Percentiles rank a stretch among this genome's conserved stretches.
Evolutionary conservation across 2,329 filamentous ascomycete species (phyloP).

Genomic region (Metarhizium robertsii): DNA sequence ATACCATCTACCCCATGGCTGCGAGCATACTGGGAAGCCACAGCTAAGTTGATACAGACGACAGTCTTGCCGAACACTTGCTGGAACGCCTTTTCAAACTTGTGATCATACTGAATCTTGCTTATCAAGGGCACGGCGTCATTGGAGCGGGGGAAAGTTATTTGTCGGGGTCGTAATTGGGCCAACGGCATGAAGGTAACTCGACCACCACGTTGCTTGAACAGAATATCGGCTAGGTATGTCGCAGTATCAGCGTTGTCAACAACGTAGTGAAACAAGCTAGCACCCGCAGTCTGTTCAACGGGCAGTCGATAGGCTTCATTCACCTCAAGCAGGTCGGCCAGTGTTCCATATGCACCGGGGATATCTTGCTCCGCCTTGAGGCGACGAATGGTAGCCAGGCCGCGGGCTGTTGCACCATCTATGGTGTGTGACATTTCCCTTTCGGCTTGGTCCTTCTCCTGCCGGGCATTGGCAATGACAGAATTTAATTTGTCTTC

Average conservation of each 20-base stretch:
- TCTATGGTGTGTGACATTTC: constrained; percentile 82
- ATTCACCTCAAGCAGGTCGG: constrained; percentile 81
- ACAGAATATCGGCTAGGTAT: constrained; percentile 67
- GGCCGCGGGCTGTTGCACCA: constrained; percentile 72
- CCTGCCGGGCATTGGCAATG: constrained; percentile 63
- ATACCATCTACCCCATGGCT: constrained; percentile 90
- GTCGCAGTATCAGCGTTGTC: constrained; percentile 85
- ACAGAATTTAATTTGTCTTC: constrained; percentile 79
- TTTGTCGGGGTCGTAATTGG: constrained; percentile 59
- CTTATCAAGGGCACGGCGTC: constrained; percentile 82
- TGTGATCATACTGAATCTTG: constrained; percentile 70
- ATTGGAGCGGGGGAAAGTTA: constrained; percentile 73
- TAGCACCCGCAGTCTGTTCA: constrained; percentile 86
- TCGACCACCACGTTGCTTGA: constrained; percentile 71
- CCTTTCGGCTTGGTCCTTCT: constrained; percentile 69
- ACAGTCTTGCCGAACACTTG: constrained; percentile 95
- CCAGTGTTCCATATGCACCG: constrained; percentile 85
- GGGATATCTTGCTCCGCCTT: constrained; percentile 70
- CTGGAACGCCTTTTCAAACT: constrained; percentile 77
- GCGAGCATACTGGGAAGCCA: constrained; percentile 84
- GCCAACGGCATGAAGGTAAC: constrained; percentile 94
- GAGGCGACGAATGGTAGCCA: constrained; percentile 77
- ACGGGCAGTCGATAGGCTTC: constrained; percentile 82
- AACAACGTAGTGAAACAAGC: constrained; percentile 92
- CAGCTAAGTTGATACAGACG: constrained; percentile 79